Conservation (phyloP, 169 alveolate genomes). For the Miamiensis avidus region DNA sequence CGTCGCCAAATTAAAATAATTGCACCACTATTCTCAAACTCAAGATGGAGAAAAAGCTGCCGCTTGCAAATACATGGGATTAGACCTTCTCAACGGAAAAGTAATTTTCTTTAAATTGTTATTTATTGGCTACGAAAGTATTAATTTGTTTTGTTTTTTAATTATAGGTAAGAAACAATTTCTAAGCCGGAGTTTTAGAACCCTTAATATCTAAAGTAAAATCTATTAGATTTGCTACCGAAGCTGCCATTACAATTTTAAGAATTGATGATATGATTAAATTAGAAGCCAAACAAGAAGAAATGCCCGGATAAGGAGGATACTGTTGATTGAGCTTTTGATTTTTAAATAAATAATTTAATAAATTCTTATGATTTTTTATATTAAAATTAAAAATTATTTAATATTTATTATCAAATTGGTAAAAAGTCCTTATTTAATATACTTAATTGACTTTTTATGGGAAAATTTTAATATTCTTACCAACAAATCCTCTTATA, state of each 20-base stretch:
- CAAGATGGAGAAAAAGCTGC: conserved; percentile 63
- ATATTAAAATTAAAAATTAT: too few species aligned
- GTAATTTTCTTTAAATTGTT: conserved; percentile 18
- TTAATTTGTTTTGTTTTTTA: too few species aligned
- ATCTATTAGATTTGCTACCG: conserved; percentile 95
- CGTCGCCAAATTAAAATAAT: conserved; percentile 91
- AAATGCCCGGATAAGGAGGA: conserved; percentile 52
- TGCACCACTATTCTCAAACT: conserved; percentile 91
- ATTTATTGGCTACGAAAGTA: too few species aligned
- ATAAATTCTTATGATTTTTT: too few species aligned
- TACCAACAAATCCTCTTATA: too few species aligned
- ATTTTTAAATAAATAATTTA: conserved; percentile 7
- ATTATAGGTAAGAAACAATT: conserved; percentile 85
- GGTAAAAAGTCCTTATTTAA: too few species aligned
- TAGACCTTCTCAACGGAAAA: conserved; percentile 95
- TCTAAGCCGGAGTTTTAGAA: conserved; percentile 96
- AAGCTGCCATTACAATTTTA: conserved; percentile 98
- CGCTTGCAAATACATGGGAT: conserved; percentile 88
- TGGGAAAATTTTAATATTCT: too few species aligned
- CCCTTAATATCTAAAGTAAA: conserved; percentile 95
- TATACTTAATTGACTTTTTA: too few species aligned
- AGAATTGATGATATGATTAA: conserved; percentile 98
- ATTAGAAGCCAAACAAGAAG: conserved; percentile 74
- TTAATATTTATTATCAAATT: too few species aligned
- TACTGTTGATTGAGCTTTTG: background rate